Conservation (phyloP, 163 green algal genomes). For the Picocystis sp. region DNA sequence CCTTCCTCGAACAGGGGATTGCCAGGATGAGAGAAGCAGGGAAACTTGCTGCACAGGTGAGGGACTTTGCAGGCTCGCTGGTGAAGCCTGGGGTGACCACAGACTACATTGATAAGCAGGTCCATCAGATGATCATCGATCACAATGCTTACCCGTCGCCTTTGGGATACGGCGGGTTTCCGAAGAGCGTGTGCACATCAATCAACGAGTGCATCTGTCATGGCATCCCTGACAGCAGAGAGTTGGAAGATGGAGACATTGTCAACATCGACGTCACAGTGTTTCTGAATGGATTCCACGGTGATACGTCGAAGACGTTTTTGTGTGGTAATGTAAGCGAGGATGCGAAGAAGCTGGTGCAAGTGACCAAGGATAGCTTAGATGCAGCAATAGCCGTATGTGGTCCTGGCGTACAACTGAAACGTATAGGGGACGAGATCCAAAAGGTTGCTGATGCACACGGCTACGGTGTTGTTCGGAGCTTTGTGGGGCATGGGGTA, state of each 20-base stretch:
- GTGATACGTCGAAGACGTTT: conserved; percentile 84
- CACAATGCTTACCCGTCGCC: conserved; percentile 67
- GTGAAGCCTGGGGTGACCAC: conserved; percentile 63
- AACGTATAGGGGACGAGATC: conserved; percentile 57
- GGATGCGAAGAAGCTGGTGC: conserved; percentile 42
- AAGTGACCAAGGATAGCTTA: conserved; percentile 50
- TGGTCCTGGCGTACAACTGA: conserved; percentile 50
- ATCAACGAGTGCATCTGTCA: conserved; percentile 99
- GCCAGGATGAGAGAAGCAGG: conserved; percentile 40
- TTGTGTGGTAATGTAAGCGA: conserved; percentile 40
- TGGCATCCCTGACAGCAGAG: conserved; percentile 81
- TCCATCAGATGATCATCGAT: conserved; percentile 69
- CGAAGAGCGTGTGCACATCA: conserved; percentile 90
- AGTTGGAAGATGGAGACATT: conserved; percentile 75
- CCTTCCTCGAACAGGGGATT: conserved; percentile 31
- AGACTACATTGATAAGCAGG: conserved; percentile 79
- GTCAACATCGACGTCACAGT: conserved; percentile 97
- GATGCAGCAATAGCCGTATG: conserved; percentile 45
- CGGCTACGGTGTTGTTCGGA: conserved; percentile 37
- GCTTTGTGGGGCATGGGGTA: conserved; percentile 91
- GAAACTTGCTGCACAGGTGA: conserved; percentile 44
- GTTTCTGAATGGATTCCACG: conserved; percentile 79
- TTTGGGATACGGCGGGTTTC: conserved; percentile 72
- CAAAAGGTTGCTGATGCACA: conserved; percentile 47
- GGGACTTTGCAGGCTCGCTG: conserved; percentile 15